Evolutionary conservation across 1,284 basidiomycete species (phyloP).

Genomic region (Flammula alnicola): DNA sequence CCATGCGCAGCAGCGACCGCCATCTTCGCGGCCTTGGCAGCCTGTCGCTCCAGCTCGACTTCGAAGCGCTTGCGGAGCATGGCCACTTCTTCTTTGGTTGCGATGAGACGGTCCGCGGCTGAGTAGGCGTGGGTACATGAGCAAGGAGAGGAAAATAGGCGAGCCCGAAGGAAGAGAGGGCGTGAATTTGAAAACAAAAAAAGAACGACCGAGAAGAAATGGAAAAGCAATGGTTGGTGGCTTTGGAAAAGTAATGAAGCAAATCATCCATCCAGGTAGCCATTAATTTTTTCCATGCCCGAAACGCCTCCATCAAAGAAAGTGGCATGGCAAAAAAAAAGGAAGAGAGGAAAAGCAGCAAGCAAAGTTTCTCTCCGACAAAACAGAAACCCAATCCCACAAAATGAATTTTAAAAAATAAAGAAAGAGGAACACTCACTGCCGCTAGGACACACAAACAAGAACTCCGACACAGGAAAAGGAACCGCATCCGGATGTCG

Average conservation of each 20-base stretch:
- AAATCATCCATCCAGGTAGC: neutral
- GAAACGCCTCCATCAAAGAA: neutral
- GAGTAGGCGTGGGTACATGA: slow-evolving; percentile 16
- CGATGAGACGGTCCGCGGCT: slow-evolving; percentile 73
- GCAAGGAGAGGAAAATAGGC: neutral
- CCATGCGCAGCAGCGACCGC: slow-evolving; percentile 38
- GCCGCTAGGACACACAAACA: slow-evolving; percentile 61
- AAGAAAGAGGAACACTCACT: slow-evolving; percentile 60
- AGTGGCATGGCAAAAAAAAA: slow-evolving; percentile 9
- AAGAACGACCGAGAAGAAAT: neutral
- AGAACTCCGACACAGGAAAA: slow-evolving; percentile 57
- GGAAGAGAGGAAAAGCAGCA: slow-evolving; percentile 19
- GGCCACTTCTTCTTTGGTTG: slow-evolving; percentile 69
- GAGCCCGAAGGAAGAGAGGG: neutral
- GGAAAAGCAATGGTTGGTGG: neutral
- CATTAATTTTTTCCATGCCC: too few relatives aligned
- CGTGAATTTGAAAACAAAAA: neutral
- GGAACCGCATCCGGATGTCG: slow-evolving; percentile 44
- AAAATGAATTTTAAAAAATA: too few relatives aligned
- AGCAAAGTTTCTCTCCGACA: slow-evolving; percentile 24
- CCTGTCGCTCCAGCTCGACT: slow-evolving; percentile 69
- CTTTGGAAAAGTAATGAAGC: neutral
- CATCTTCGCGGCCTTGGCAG: slow-evolving; percentile 60
- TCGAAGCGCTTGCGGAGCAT: slow-evolving; percentile 70
- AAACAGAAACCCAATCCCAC: neutral